A percentile compares a stretch with the other conserved stretches of the same genome.
phyloP scores from a whole-genome alignment of 139 green algal species.

The Nannochloris sp. region DNA sequence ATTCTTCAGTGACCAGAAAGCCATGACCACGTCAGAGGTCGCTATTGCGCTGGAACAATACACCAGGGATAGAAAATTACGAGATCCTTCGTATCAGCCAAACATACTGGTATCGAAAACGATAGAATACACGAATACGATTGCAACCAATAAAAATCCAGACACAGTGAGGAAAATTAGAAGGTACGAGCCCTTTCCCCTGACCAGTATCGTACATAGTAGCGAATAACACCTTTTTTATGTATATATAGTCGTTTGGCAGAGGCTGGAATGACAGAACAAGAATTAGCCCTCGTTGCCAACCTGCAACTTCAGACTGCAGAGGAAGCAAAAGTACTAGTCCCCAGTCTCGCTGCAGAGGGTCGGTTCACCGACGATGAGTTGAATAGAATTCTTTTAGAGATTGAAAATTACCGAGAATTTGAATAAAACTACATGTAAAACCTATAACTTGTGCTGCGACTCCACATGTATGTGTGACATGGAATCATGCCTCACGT shows the following conservation, averaged over 20 bases:
- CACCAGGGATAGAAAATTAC: not conserved
- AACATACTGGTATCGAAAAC: slow-evolving; percentile 25
- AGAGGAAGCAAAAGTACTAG: slow-evolving; percentile 27
- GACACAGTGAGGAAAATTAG: slow-evolving; percentile 28
- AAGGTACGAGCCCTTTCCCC: slow-evolving; percentile 17
- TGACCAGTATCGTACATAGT: too few relatives aligned
- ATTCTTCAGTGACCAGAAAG: slow-evolving; percentile 16
- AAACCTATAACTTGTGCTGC: too few relatives aligned
- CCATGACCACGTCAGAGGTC: slow-evolving; percentile 30
- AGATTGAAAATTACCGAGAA: slow-evolving; percentile 25
- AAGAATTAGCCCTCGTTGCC: slow-evolving; percentile 29
- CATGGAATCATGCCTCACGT: too few relatives aligned
- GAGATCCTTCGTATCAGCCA: slow-evolving; percentile 13
- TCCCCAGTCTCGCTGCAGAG: slow-evolving; percentile 12
- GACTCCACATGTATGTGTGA: too few relatives aligned
- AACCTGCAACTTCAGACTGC: slow-evolving; percentile 25
- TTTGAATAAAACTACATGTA: slow-evolving; percentile 16
- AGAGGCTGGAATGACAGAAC: slow-evolving; percentile 16
- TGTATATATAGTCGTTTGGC: slow-evolving; percentile 15
- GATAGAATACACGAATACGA: slow-evolving; percentile 26
- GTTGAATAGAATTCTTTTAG: slow-evolving; percentile 15
- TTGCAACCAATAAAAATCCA: slow-evolving; percentile 26
- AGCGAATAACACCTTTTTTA: too few relatives aligned
- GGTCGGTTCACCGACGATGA: slow-evolving; percentile 12
- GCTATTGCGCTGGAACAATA: slow-evolving; percentile 25